Percentiles rank a stretch among this genome's conserved stretches.
Conservation (phyloP, 495 filamentous ascomycete genomes). For the Podospora comata region DNA sequence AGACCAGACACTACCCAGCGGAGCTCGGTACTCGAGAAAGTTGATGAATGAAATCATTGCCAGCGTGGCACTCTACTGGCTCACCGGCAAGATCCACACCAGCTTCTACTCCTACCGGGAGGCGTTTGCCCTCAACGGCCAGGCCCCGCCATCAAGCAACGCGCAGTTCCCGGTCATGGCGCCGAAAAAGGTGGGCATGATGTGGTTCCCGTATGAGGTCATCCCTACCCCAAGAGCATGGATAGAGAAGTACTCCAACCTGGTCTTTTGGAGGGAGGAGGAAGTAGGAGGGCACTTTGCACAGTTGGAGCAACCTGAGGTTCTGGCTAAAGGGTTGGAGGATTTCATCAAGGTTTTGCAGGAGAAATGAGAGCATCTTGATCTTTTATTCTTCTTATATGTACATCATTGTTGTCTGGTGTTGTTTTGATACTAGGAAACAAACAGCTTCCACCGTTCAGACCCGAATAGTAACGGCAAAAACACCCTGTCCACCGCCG, state of each 20-base stretch:
- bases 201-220: constrained; percentile 56
- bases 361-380: background rate
- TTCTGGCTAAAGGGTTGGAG: constrained; percentile 52
- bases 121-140: constrained; percentile 41
- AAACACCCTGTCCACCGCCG: constrained; percentile 31
- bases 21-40: constrained; percentile 11
- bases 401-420: background rate
- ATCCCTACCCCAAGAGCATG: constrained; percentile 47
- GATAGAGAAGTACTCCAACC: constrained; percentile 42
- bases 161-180: constrained; percentile 23
- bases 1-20: constrained; percentile 5
- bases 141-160: background rate
- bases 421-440: background rate
- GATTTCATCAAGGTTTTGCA: constrained; percentile 40
- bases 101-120: constrained; percentile 47
- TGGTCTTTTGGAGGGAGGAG: constrained; percentile 26
- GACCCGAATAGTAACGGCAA: constrained; percentile 31
- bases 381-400: background rate
- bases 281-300: constrained; percentile 62
- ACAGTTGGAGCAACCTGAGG: constrained; percentile 54
- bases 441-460: background rate
- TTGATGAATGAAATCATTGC: constrained; percentile 55
- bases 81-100: constrained; percentile 56
- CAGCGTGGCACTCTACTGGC: constrained; percentile 60
- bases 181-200: constrained; percentile 57